Conservation (phyloP, 306 rosid genomes). For the Malus sylvestris region DNA sequence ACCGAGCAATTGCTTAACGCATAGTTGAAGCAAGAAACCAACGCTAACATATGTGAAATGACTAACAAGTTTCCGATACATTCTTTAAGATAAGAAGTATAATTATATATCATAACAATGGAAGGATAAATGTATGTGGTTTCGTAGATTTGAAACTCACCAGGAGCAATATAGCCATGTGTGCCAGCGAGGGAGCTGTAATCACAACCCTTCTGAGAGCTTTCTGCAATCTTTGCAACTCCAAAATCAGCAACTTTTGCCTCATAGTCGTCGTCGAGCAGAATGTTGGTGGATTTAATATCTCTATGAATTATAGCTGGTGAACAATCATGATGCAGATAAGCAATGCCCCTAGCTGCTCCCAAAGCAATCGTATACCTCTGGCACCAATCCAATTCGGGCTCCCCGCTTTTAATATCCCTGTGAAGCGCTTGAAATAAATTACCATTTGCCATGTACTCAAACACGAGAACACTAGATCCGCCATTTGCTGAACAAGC, state of each 20-base stretch:
- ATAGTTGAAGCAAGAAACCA: neutral
- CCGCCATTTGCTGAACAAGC: conserved; percentile 69
- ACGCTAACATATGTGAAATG: too few relatives aligned
- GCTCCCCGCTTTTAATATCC: conserved; percentile 41
- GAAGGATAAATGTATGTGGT: neutral
- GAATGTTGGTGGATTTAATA: conserved; percentile 86
- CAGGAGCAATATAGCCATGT: conserved; percentile 95
- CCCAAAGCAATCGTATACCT: conserved; percentile 83
- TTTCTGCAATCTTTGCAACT: conserved; percentile 69
- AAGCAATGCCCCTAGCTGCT: conserved; percentile 81
- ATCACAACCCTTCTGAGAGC: conserved; percentile 38
- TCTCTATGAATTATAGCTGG: conserved; percentile 86
- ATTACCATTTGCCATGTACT: conserved; percentile 90
- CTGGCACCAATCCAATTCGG: conserved; percentile 65
- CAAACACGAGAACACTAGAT: conserved; percentile 69
- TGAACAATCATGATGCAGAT: conserved; percentile 88
- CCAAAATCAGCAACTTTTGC: conserved; percentile 97
- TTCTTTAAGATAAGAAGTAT: too few relatives aligned
- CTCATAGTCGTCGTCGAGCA: conserved; percentile 66
- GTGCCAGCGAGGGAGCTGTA: conserved; percentile 78
- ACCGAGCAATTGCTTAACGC: neutral
- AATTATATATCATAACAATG: too few relatives aligned
- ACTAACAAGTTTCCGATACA: too few relatives aligned
- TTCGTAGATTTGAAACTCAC: conserved; percentile 36
- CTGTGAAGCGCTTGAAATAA: conserved; percentile 66